Conservation (phyloP, 257 asterid genomes). For the Capsicum baccatum region DNA sequence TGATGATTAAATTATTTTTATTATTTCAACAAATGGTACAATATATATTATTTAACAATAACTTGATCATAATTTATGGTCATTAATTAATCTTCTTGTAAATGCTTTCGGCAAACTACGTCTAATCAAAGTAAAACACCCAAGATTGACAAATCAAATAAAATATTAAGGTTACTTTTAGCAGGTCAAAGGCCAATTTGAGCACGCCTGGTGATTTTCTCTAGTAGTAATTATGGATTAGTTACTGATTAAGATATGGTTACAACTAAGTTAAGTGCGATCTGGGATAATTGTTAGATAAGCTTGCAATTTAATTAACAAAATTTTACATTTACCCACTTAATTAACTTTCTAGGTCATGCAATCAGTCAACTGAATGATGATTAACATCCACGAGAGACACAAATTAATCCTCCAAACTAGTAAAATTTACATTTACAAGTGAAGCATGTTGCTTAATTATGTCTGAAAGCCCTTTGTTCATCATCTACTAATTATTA, state of each 20-base stretch:
- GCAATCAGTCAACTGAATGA: constrained; percentile 19
- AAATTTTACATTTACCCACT: background rate
- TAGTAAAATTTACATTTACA: background rate
- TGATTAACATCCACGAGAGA: background rate
- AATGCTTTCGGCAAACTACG: constrained; percentile 35
- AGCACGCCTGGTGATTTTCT: constrained; percentile 33
- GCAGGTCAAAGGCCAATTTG: constrained; percentile 30
- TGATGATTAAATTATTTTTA: constrained; percentile 19
- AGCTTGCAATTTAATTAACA: background rate
- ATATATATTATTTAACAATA: background rate
- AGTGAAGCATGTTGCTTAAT: constrained; percentile 19
- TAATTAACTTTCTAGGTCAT: constrained; percentile 5
- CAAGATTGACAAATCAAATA: constrained; percentile 23
- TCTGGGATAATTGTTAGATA: background rate
- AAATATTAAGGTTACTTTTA: constrained; percentile 13
- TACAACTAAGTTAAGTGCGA: background rate
- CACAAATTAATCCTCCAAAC: background rate
- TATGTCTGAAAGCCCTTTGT: background rate
- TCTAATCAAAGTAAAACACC: constrained; percentile 26
- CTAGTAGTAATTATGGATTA: constrained; percentile 25
- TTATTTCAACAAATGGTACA: background rate
- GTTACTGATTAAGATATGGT: constrained; percentile 24
- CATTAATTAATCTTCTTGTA: background rate
- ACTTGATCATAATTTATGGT: background rate
- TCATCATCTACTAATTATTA: constrained; percentile 13